Conservation (phyloP, 1,284 basidiomycete genomes). For the Papiliotrema laurentii region DNA sequence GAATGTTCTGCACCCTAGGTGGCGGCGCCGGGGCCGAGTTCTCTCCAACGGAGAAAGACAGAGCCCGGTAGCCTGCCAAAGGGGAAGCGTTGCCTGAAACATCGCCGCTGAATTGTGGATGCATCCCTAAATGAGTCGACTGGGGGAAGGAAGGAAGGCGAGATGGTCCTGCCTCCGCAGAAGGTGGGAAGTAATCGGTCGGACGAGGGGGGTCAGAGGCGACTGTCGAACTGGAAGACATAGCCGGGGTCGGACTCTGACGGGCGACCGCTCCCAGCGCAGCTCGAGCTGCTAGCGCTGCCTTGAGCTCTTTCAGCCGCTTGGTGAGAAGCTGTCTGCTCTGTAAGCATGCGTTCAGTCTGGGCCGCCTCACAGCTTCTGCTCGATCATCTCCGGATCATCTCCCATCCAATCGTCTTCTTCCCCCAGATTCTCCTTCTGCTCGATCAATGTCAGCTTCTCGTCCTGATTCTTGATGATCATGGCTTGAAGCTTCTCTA, state of each 20-base stretch:
- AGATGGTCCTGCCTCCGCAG: conserved; percentile 3
- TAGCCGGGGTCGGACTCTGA: not conserved
- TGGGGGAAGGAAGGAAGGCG: not conserved
- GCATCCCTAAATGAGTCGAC: not conserved
- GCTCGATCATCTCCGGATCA: conserved; percentile 33
- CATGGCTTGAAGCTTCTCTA: conserved; percentile 30
- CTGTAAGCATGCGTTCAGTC: not conserved
- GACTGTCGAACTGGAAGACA: conserved; percentile 6
- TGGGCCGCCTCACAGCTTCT: conserved; percentile 23
- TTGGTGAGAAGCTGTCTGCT: conserved; percentile 22
- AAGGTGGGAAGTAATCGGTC: conserved; percentile 5
- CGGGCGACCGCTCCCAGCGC: conserved; percentile 1
- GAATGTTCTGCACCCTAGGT: not conserved
- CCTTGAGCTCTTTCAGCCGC: conserved; percentile 37
- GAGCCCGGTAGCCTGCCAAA: no score
- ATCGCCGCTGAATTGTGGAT: no score
- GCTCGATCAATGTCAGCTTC: conserved; percentile 24
- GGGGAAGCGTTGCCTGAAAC: no score
- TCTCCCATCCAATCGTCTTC: conserved; percentile 22
- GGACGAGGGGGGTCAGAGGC: conserved; percentile 1
- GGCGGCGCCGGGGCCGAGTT: not conserved
- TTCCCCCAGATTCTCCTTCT: conserved; percentile 8
- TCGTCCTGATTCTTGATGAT: conserved; percentile 31
- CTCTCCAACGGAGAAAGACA: no score
- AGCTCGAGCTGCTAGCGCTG: conserved; percentile 18